These are phyloP conservation scores for Dipteronia sinensis DNA, from an alignment of 345 rosid species.

Conservation along the genomic window DNA sequence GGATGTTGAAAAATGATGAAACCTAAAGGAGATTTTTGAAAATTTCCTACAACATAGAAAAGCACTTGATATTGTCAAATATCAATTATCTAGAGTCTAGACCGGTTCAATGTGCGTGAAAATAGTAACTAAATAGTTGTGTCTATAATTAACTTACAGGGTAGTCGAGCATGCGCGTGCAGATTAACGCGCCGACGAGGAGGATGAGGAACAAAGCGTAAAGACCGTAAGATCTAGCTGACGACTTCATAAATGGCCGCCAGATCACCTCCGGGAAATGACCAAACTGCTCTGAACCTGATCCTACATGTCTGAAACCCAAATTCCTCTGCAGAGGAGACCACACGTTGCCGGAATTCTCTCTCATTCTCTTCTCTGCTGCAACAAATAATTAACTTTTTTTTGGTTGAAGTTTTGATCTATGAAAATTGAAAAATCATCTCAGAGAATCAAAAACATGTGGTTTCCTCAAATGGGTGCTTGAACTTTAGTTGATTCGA, in stretches of 20 bases:
- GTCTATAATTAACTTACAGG: constrained; percentile 36
- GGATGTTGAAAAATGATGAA: too few relatives aligned
- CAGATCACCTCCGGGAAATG: constrained; percentile 40
- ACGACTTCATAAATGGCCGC: constrained; percentile 43
- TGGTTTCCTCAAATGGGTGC: too few relatives aligned
- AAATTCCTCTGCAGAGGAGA: constrained; percentile 9
- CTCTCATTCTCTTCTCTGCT: constrained; percentile 21
- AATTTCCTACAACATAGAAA: too few relatives aligned
- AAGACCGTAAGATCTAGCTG: constrained; percentile 45
- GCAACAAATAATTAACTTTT: too few relatives aligned
- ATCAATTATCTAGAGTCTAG: background rate
- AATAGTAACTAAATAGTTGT: background rate
- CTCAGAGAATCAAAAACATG: too few relatives aligned
- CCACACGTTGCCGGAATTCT: background rate
- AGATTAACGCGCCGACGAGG: constrained; percentile 63
- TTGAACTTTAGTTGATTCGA: too few relatives aligned
- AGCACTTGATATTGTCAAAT: background rate
- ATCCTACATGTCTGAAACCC: too few relatives aligned
- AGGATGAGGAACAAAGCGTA: constrained; percentile 49
- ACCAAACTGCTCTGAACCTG: constrained; percentile 40
- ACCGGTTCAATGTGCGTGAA: background rate
- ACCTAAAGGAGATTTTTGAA: too few relatives aligned
- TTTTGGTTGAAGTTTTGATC: too few relatives aligned
- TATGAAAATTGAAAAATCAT: too few relatives aligned
- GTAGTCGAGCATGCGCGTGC: constrained; percentile 66